Evolutionary conservation across 331 rosid species (phyloP), one percentile per base, ranked within the genome.

Genomic region (Quercus tomentella): DNA sequence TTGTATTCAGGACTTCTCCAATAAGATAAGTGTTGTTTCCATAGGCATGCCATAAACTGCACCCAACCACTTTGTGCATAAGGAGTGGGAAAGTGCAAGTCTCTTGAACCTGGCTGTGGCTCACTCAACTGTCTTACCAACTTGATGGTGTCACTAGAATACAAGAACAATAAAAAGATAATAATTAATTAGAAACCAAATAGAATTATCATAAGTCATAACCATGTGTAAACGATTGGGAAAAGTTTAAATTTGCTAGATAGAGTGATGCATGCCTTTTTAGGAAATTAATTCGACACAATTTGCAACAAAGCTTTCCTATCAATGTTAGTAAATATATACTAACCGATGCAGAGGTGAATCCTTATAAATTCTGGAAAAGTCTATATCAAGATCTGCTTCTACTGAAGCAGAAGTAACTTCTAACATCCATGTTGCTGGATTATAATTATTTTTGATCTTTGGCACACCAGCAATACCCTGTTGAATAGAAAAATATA

Each of bases 361-460:
- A 51, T 87, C 87, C 74, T 73, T 70, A 58, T 88, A 94, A 26
- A 90, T 81, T 63, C 77, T 71, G 28, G 93, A 92, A 73, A 91
- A 95, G 86, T 95, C 97, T 62, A 95, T 35, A 78, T 87, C 71
- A 31, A 92, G 91, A 56, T 91, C 88, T 70, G 89, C 87, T 90
- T 95, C 98, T 75, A 86, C 78, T 6, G 97, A 88, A 79, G 90
- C 82, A 74, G 97, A 89, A 80, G 97, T 92, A 78, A 93, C 91
- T 77, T 95, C 97, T 84, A 95, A 61, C 98, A 95, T 92, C 98
- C 98, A 95, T 54, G 98, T 91, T 81, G 98, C 93, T 23, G 97
- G 97, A 77, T 95, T 95, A 79, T 91, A 91, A 67, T 91, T 91
- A 71, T 85, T 89, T 92, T 82, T 91, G 67, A 95, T 91, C 85